Evolutionary conservation across 805 yeast genomes (phyloP).

Genomic region (Candida pini): DNA sequence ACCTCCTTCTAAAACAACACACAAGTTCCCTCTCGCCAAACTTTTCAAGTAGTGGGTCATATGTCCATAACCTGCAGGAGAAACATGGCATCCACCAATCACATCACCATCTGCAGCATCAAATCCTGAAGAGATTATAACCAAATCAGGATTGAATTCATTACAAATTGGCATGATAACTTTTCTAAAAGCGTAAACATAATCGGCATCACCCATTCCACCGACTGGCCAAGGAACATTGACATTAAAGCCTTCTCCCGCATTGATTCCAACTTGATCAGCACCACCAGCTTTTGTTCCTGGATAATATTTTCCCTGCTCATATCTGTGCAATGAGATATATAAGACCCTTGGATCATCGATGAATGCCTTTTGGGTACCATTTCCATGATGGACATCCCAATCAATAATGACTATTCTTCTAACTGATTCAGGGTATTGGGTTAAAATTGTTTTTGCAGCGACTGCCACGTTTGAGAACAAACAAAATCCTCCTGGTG

Average conservation of each 20-base stretch:
- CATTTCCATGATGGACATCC: constrained; percentile 99
- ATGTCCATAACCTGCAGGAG: constrained; percentile 94
- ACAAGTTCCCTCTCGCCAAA: constrained; percentile 80
- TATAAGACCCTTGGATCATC: constrained; percentile 88
- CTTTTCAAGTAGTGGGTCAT: constrained; percentile 91
- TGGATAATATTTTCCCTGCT: constrained; percentile 88
- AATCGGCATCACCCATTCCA: constrained; percentile 95
- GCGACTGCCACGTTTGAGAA: constrained; percentile 98
- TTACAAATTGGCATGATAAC: constrained; percentile 82
- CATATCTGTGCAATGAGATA: constrained; percentile 88
- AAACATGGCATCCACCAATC: constrained; percentile 92
- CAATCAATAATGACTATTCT: constrained; percentile 84
- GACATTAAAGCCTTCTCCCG: constrained; percentile 81
- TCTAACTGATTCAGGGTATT: constrained; percentile 84
- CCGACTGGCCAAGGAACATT: constrained; percentile 92
- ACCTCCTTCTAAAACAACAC: constrained; percentile 94
- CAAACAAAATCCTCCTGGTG: constrained; percentile 95
- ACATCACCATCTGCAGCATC: constrained; percentile 99
- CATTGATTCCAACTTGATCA: constrained; percentile 76
- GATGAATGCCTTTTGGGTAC: constrained; percentile 89
- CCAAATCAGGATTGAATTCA: constrained; percentile 90
- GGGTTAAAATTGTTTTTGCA: constrained; percentile 73
- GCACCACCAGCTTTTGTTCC: constrained; percentile 84
- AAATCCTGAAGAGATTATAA: constrained; percentile 90
- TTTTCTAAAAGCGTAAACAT: constrained; percentile 81